phyloP scores from a whole-genome alignment of 495 filamentous ascomycete species.

The Aspergillus indologenus region DNA sequence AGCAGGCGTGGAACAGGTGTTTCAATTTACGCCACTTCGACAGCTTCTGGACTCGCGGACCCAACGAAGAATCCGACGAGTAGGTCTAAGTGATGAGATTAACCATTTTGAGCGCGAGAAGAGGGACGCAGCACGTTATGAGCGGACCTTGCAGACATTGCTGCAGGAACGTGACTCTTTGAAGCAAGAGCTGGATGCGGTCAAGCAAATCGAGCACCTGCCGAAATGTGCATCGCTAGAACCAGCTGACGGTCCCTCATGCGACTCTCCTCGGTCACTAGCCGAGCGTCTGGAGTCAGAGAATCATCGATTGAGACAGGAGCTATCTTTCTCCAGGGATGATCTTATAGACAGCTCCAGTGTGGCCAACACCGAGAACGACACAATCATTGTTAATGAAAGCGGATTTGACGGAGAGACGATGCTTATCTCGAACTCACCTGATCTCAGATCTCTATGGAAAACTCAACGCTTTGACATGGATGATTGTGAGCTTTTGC shows the following conservation, averaged over 20 bases:
- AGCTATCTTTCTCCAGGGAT: conserved; percentile 16
- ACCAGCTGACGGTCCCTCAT: conserved; percentile 18
- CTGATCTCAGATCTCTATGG: conserved; percentile 26
- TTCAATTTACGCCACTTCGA: conserved; percentile 67
- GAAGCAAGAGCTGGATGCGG: conserved; percentile 47
- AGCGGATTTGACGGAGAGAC: conserved; percentile 25
- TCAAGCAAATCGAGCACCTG: conserved; percentile 35
- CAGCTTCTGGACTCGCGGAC: conserved; percentile 67
- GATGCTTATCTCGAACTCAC: conserved; percentile 35
- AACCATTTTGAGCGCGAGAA: conserved; percentile 62
- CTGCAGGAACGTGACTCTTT: conserved; percentile 41
- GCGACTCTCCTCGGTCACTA: conserved; percentile 23
- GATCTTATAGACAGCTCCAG: conserved; percentile 5
- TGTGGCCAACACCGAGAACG: conserved; percentile 17
- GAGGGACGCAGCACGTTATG: conserved; percentile 43
- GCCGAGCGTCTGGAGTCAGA: conserved; percentile 23
- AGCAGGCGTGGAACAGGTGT: conserved; percentile 29
- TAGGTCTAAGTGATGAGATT: conserved; percentile 72
- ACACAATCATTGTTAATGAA: conserved; percentile 35
- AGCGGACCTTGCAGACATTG: conserved; percentile 46
- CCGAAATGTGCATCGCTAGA: conserved; percentile 24
- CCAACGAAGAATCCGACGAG: conserved; percentile 66
- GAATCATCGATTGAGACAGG: conserved; percentile 20
- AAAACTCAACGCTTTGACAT: conserved; percentile 11
- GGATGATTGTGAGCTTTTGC: conserved; percentile 22